Base-by-base conservation (phyloP, 441 rosid genomes). In the Brassica balearica region DNA sequence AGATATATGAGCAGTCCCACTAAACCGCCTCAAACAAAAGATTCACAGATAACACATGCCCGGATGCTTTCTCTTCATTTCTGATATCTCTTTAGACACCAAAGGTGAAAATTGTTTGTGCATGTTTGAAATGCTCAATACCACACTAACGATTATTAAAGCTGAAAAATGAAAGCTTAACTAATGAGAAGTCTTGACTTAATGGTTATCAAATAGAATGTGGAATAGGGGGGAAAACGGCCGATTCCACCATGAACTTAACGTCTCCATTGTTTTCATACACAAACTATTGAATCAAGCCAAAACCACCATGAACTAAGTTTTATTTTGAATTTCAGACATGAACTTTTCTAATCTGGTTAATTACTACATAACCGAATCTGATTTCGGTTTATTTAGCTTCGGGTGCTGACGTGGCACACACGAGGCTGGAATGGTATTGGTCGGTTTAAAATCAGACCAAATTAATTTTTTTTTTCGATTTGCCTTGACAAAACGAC, bases 111-210 rank as follows among this genome's bases (percentile, higher is more conserved):
- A 17, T 17, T 63, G 27, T 68, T 59, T 63, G 65, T 73, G 68
- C 51, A 62, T 68, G 48, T 32, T 48, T 61, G 27, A 29, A 29
- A 29, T 29, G 34, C 34, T 29, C 34, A 29, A 29, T 29, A 29
- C 34, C 34, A 29, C 34, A 29, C 34, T 29, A 29, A 29, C 34
- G 34, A 29, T 29, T 29, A 29, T 29, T 29, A 29, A 29, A 29
- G 1, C 34, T 29, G 34, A 29, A 29, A 46, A 46, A 46, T 46
- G 72, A 25, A 17, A 38, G 38, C 36, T 43, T 29, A 29, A 29
- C 34, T 78, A 59, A 34, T 65, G 69, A 38, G 81, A 72, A 46
- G 67, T 29, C 34, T 29, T 29, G 34, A 29, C 73, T 65, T 78
- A 43, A 46, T 43, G 63, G 63, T 66, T 59, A 66, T 3, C 64